Conservation (phyloP, 192 early-diverging fungal species). For the Coemansia sp. region DNA sequence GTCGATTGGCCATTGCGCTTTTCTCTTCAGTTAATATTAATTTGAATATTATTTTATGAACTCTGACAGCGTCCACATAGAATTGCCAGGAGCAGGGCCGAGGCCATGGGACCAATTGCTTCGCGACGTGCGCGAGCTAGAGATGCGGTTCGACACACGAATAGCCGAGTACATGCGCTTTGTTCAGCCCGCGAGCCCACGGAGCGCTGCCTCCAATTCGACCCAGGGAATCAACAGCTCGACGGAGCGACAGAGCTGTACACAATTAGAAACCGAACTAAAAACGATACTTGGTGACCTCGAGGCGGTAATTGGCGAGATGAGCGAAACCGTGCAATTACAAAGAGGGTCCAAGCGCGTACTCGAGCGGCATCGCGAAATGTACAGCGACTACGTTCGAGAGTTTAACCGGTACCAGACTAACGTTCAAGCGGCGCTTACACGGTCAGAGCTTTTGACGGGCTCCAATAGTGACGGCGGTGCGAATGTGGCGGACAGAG, state of each 20-base stretch:
- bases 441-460: constrained; percentile 29
- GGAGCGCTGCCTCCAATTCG: constrained; percentile 1
- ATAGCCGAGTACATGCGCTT: constrained; percentile 52
- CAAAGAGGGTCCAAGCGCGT: constrained; percentile 43
- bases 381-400: constrained; percentile 41
- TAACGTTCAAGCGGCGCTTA: constrained; percentile 38
- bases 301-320: constrained; percentile 41
- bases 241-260: constrained; percentile 22
- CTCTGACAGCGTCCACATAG: constrained; percentile 37
- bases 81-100: constrained; percentile 42
- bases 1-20: not conserved
- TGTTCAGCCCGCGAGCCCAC: constrained; percentile 40
- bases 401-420: constrained; percentile 50
- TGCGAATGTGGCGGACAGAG: constrained; percentile 23
- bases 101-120: constrained; percentile 52
- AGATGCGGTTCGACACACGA: constrained; percentile 45
- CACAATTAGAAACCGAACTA: constrained; percentile 35
- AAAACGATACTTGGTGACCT: constrained; percentile 40
- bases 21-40: not conserved
- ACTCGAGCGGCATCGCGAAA: constrained; percentile 43
- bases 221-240: not conserved
- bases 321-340: constrained; percentile 43
- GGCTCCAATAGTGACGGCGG: not conserved
- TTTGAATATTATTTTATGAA: constrained; percentile 11
- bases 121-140: constrained; percentile 46